Evolutionary conservation across 2,329 filamentous ascomycete genomes (phyloP), one percentile per base, ranked within the genome.

Genomic region (Fusarium hainanense): DNA sequence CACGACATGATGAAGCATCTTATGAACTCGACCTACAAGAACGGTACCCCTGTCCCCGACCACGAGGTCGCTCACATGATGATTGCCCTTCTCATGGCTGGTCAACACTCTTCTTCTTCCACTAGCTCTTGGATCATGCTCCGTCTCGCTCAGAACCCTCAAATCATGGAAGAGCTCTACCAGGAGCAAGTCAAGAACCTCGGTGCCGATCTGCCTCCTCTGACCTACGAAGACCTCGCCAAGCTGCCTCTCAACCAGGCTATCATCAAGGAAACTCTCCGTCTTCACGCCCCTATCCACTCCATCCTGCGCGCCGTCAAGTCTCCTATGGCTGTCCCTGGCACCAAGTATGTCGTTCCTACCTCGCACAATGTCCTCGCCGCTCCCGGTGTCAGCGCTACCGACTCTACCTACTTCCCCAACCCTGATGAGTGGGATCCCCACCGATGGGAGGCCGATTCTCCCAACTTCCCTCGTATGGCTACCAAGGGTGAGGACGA

Each of bases 231-330:
- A 71, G 87, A 91, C 70, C 87, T 98, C 18, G 85, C 90, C 72
- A 91, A 91, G 79, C 87, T 98, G 34, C 89, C 93, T 50, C 88
- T 98, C 21, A 93, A 97, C 84, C 86, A 90, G 74, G 91, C 93
- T 74, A 90, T 97, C 69, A 87, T 98, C 82, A 96, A 95, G 83
- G 94, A 98, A 82, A 97, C 94, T 4, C 90, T 98, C 41, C 92
- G 94, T 68, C 85, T 98, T 18, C 93, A 98, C 79, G 92, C 94
- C 2, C 94, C 94, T 2, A 98, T 98, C 76, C 94, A 98, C 86
- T 96, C 93, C 52, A 97, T 98, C 77, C 89, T 98, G 86, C 93
- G 94, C 75, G 92, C 93, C 74, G 95, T 97, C 79, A 97, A 95
- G 84, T 88, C 89, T 71, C 93, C 94, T 63, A 93, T 98, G 88